Conservation (phyloP, 1,284 basidiomycete genomes). For the Cryptococcus sp. region DNA sequence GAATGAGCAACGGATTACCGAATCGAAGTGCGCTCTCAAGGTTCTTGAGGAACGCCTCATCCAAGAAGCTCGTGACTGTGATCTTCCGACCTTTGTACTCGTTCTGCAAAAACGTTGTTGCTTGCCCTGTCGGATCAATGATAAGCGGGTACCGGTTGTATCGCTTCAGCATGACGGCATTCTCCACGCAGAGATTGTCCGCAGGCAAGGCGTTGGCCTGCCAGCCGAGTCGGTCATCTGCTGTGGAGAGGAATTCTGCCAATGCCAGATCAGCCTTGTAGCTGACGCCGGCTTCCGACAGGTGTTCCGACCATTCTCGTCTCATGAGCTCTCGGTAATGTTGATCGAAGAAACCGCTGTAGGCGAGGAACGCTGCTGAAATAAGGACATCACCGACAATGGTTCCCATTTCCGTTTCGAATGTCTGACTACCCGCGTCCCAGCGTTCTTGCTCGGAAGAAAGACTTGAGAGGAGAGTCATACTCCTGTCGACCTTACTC, state of each 20-base stretch:
- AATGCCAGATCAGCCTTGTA: slow-evolving; percentile 91
- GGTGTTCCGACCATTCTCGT: slow-evolving; percentile 89
- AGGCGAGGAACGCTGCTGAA: slow-evolving; percentile 95
- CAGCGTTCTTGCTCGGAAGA: slow-evolving; percentile 94
- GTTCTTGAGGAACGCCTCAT: slow-evolving; percentile 98
- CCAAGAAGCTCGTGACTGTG: slow-evolving; percentile 96
- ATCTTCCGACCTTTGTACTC: slow-evolving; percentile 97
- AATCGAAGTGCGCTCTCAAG: slow-evolving; percentile 98
- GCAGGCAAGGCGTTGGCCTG: slow-evolving; percentile 91
- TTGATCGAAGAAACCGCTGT: slow-evolving; percentile 98
- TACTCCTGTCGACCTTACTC: slow-evolving; percentile 93
- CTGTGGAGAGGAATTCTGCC: slow-evolving; percentile 94
- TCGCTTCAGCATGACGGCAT: slow-evolving; percentile 97
- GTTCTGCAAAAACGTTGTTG: slow-evolving; percentile 88
- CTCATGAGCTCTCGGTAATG: slow-evolving; percentile 97
- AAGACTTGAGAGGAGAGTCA: slow-evolving; percentile 90
- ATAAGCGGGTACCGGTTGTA: slow-evolving; percentile 98
- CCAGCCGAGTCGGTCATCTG: slow-evolving; percentile 95
- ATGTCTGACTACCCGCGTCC: slow-evolving; percentile 93
- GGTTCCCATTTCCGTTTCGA: slow-evolving; percentile 98
- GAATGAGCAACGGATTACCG: slow-evolving; percentile 94
- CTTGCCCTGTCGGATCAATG: slow-evolving; percentile 99
- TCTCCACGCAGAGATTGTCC: slow-evolving; percentile 94
- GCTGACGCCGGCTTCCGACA: slow-evolving; percentile 85
- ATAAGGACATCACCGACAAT: slow-evolving; percentile 96